Percentiles rank a stretch among this genome's conserved stretches.
Conservation (phyloP, 192 early-diverging fungal genomes). For the Thamnidium elegans region DNA sequence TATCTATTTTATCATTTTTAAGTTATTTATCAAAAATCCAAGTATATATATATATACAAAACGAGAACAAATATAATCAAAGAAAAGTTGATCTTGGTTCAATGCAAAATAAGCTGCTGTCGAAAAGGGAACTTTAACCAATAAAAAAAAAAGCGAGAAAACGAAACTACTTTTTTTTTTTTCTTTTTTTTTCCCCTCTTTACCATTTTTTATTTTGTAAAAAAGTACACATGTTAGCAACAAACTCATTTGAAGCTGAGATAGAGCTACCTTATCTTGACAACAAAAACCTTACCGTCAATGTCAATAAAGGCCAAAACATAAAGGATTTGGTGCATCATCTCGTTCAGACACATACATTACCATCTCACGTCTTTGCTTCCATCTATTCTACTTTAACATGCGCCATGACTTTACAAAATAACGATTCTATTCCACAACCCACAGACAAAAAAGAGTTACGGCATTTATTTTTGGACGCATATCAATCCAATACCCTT, state of each 20-base stretch:
- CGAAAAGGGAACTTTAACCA: no score
- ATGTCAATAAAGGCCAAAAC: constrained; percentile 36
- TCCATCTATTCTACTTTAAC: constrained; percentile 45
- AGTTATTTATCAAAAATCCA: no score
- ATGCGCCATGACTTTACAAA: constrained; percentile 33
- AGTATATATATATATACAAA: no score
- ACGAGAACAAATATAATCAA: no score
- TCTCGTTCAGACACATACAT: constrained; percentile 37
- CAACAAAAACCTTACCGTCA: constrained; percentile 1
- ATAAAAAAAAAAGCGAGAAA: no score
- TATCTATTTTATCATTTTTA: no score
- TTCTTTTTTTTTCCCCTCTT: no score
- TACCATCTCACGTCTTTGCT: constrained; percentile 46
- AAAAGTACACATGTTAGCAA: no score
- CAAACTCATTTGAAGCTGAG: neutral
- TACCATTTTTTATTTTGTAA: no score
- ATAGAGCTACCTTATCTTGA: constrained; percentile 6
- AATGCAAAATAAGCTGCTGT: no score
- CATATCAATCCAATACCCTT: constrained; percentile 41
- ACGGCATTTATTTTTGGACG: constrained; percentile 35
- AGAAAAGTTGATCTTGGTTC: no score
- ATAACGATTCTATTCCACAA: neutral
- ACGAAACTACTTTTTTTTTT: no score
- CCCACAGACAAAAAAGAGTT: constrained; percentile 2
- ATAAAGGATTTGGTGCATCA: constrained; percentile 43